phyloP scores from a whole-genome alignment of 176 grass and related monocot genomes.

The Oryza glaberrima region DNA sequence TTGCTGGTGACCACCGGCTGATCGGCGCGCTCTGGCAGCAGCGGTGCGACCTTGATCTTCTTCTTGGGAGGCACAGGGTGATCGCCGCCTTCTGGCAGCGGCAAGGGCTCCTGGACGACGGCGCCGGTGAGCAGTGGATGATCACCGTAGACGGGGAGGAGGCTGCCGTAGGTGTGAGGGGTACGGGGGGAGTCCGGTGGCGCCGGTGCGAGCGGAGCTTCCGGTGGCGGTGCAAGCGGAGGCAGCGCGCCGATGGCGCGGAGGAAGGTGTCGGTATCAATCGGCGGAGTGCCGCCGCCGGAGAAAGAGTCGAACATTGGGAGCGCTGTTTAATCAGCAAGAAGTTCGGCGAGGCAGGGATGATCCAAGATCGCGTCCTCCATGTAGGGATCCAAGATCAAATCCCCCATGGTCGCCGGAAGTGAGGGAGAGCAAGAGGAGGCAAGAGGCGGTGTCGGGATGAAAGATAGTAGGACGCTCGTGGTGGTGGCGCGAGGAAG shows the following conservation, averaged over 20 bases:
- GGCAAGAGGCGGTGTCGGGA: not conserved
- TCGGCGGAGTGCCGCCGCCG: not conserved
- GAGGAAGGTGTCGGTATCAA: not conserved
- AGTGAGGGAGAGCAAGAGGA: not conserved
- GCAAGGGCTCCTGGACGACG: too few species aligned
- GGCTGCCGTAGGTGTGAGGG: not conserved
- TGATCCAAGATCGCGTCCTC: not conserved
- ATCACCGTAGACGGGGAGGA: not conserved
- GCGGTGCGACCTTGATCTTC: too few species aligned
- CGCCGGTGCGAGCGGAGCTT: too few species aligned
- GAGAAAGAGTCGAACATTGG: not conserved
- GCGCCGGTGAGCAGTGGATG: not conserved
- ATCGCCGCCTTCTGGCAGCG: too few species aligned
- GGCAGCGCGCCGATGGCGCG: not conserved
- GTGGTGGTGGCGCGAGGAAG: too few species aligned
- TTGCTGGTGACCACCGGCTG: too few species aligned
- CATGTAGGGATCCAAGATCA: not conserved
- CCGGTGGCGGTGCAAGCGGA: too few species aligned
- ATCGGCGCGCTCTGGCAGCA: too few species aligned
- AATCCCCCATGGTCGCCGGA: not conserved
- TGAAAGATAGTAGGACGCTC: not conserved
- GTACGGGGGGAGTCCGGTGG: not conserved
- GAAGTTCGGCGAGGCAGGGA: not conserved
- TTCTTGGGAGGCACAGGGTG: too few species aligned
- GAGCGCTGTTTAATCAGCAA: not conserved